Base-by-base conservation (phyloP, 2,329 filamentous ascomycete genomes). In the Trichoderma simmonsii region DNA sequence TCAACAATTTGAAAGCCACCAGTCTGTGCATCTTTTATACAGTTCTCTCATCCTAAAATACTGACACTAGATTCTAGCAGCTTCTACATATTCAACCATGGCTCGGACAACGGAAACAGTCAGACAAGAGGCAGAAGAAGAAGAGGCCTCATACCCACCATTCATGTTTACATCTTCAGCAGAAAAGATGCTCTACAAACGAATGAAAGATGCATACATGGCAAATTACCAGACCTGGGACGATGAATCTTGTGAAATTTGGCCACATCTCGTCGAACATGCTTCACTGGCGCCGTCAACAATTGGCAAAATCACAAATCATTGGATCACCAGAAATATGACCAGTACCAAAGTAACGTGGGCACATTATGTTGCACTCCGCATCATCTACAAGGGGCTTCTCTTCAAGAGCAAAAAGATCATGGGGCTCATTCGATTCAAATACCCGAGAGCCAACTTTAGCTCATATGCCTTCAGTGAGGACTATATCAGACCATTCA, bases 301-400 rank as follows among this genome's bases (percentile, higher is more conserved):
- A 4, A 39, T 68, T 4, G 18, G 32, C 21, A 74, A 73, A 56
- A 62, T 73, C 14, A 73, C 64, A 8, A 73, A 60, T 8, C 72
- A 74, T 34, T 18, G 7, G 12, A 69, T 74, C 24, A 28, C 59
- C 6, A 57, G 59, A 51, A 28, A 26, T 0, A 28, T 73, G 15
- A 24, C 21, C 6, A 15, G 12, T 2, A 18, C 26, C 14, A 68
- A 24, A n/a, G 64, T 70, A 14, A 74, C 71, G n/a, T 74, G 72
- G 72, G 72, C 72, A 2, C 71, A 71, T 36, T 56, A 71, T 7
- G 43, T 65, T 8, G 43, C 61, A 0, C 64, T 73, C 15, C 59
- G 65, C 11, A 48, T 71, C 18, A 74, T 73, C n/a, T 74, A 71
- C 24, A 62, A 70, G 65, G n/a, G 54, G 6, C 12, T 26, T 1